Evolutionary conservation across 1,284 basidiomycete species (phyloP).

Genomic region (Cryptococcus wingfieldii): DNA sequence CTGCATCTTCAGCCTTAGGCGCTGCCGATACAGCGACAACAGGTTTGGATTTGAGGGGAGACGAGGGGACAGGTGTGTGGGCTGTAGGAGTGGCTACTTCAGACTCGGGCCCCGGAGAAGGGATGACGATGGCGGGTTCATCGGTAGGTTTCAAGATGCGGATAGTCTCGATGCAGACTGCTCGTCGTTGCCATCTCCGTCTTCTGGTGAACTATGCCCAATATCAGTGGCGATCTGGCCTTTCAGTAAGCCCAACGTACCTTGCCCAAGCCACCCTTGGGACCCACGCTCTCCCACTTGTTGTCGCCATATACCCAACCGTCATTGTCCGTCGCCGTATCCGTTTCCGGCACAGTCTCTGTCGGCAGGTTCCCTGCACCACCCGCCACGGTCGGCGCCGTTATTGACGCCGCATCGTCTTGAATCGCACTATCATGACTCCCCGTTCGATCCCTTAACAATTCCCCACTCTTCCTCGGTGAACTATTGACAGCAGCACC

Average conservation of each 20-base stretch:
- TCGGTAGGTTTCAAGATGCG: constrained; percentile 48
- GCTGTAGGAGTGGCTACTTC: not conserved
- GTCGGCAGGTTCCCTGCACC: constrained; percentile 4
- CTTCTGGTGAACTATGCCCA: constrained; percentile 67
- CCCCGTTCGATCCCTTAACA: constrained; percentile 17
- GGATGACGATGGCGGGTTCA: constrained; percentile 8
- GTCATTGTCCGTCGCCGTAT: constrained; percentile 67
- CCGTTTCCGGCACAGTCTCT: constrained; percentile 29
- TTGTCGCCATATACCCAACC: constrained; percentile 96
- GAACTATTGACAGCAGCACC: constrained; percentile 5
- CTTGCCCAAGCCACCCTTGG: constrained; percentile 80
- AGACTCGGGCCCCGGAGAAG: constrained; percentile 1
- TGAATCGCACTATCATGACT: constrained; percentile 31
- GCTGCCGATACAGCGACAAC: constrained; percentile 6
- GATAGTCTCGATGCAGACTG: constrained; percentile 67
- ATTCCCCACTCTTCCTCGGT: constrained; percentile 22
- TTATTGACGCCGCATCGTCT: not conserved
- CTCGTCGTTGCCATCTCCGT: constrained; percentile 76
- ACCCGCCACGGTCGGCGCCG: not conserved
- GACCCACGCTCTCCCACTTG: constrained; percentile 80
- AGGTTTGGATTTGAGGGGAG: constrained; percentile 6
- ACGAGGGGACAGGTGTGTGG: not conserved
- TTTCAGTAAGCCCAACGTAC: constrained; percentile 37
- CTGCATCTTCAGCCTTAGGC: not conserved
- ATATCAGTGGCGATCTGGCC: not conserved